Base-by-base conservation (phyloP, 2,329 filamentous ascomycete species). In the Hymenotorrendiella dingleyae region DNA sequence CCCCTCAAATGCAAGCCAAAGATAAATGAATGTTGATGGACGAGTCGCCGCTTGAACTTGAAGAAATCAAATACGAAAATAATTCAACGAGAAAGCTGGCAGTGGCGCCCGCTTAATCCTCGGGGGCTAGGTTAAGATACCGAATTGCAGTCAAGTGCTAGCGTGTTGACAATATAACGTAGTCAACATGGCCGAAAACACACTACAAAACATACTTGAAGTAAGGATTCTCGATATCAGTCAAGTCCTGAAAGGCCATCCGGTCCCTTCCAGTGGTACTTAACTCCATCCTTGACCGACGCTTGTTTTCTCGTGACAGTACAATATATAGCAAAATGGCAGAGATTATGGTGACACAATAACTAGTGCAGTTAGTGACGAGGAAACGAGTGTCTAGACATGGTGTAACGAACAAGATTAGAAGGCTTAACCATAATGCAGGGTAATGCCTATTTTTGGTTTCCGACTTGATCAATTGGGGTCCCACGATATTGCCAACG, bases 401-500 rank as follows among this genome's bases (percentile, higher is more conserved):
- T n/a, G n/a, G n/a, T n/a, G n/a, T n/a, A n/a, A 36, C 64, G 48
- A 47, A 74, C 65, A 72, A 77, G 9, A 76, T 74, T 6, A 87
- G 85, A 46, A 89, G 58, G 0, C 82, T 82, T 1, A 74, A 66
- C 84, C 83, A 88, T 7, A 88, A 57, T 52, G 78, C 75, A 0
- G 84, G 84, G 55, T 88, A 88, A 61, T 88, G 84, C 36, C 72
- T 58, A 0, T 58, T 63, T 50, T 82, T 82, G 0, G 78, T 81
- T 61, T 83, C 67, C n/a, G 73, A 80, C 53, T 76, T 76, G 29
- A 88, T 74, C 28, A 88, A 67, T 62, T 85, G 82, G 3, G 84
- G 84, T 0, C 84, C 84, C 19, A 88, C 78, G 38, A 89, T 88
- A 53, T 88, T 88, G 1, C 84, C 77, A 6, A 88, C 78, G 42